Evolutionary conservation across 495 filamentous ascomycete genomes (phyloP).

Genomic region (Immersiella caudata): DNA sequence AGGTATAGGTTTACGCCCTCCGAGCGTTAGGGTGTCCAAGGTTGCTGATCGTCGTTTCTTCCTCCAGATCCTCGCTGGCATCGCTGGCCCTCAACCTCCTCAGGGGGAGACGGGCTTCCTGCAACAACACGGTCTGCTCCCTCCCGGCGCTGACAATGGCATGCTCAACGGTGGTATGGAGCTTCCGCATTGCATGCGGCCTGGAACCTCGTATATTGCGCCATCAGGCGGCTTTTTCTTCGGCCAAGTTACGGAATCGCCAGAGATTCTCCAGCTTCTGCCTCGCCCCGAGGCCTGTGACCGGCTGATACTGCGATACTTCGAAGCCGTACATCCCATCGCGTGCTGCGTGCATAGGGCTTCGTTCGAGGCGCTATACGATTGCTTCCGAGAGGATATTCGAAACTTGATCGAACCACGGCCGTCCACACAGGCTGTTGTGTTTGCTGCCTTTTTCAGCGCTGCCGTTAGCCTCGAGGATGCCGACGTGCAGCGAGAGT

Average conservation of each 20-base stretch:
- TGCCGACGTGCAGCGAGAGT: conserved; percentile 49
- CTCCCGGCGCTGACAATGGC: neutral
- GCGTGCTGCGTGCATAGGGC: conserved; percentile 65
- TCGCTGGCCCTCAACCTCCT: conserved; percentile 17
- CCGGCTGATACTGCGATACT: conserved; percentile 65
- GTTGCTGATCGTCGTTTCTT: neutral
- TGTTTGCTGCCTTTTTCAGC: conserved; percentile 69
- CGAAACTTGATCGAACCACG: conserved; percentile 57
- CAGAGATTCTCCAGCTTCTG: conserved; percentile 58
- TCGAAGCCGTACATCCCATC: conserved; percentile 65
- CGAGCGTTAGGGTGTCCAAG: no score
- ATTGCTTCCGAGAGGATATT: conserved; percentile 64
- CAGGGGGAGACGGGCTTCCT: neutral
- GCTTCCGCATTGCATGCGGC: conserved; percentile 43
- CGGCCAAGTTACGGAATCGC: conserved; percentile 50
- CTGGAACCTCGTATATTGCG: conserved; percentile 56
- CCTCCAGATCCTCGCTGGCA: conserved; percentile 34
- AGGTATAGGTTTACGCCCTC: conserved; percentile 47
- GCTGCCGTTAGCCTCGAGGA: conserved; percentile 66
- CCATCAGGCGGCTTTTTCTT: conserved; percentile 72
- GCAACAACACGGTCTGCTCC: neutral
- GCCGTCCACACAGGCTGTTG: conserved; percentile 64
- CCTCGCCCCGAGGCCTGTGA: conserved; percentile 55
- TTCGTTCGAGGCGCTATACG: conserved; percentile 64
- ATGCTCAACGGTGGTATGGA: neutral